Base-by-base conservation (phyloP, 164 flowering plant genomes). In the Berberis thunbergii region DNA sequence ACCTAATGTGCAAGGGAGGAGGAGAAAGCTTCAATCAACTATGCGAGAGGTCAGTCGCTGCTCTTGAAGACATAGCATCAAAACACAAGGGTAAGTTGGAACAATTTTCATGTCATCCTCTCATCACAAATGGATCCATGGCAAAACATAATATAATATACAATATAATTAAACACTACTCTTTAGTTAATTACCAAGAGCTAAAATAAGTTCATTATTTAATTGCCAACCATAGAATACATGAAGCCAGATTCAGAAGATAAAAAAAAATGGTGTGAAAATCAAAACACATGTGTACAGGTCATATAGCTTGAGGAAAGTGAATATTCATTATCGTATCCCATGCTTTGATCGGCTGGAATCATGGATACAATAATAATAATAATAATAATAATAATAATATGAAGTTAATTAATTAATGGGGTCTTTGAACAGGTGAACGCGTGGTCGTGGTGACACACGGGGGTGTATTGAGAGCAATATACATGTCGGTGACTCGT, bases 1-100 rank as follows among this genome's bases (percentile, higher is more conserved):
- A 10, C 4, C 8, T 52, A 6, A 52, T 4, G 1, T 7, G n/a
- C 12, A 48, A 73, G 76, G 76, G 76, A 38, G 76, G 76, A 4
- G 76, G 76, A 54, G 76, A 73, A 67, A 69, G 76, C 57, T 73
- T 73, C 43, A 54, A 73, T 44, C 72, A 66, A 58, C 76, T 73
- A 4, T 73, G 76, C 48, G 70, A 69, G 64, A 73, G 76, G 26
- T 73, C 76, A 7, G 67, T 73, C 53, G 72, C 59, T 52, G 76
- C 73, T 66, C 62, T 73, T 1, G 64, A 73, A 38, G 70, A 73
- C 62, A 73, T 73, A 53, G 76, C 76, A 39, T 73, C 73, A 1
- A 73, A 67, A 38, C 76, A 73, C 67, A 73, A 66, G 38, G 76
- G 76, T 73, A 54, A 2, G 3, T 3, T 62, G 39, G 53, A 1